A percentile compares a stretch with the other conserved stretches of the same genome.
Conservation (phyloP, 2,329 filamentous ascomycete species). For the Apiospora pterosperma region DNA sequence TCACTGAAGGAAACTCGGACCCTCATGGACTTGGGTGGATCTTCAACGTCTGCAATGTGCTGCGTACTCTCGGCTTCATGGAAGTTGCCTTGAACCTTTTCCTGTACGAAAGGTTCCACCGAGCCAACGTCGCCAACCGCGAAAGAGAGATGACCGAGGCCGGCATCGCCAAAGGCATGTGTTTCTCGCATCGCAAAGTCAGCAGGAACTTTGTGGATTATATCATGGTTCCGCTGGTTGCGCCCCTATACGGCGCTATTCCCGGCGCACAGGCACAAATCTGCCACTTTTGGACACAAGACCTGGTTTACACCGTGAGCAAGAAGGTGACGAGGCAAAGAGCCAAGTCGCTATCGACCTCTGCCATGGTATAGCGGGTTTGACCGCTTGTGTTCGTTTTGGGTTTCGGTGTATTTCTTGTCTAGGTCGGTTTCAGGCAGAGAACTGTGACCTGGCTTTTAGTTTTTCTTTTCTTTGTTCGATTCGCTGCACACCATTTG, state of each 20-base stretch:
- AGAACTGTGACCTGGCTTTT: slow-evolving; percentile 11
- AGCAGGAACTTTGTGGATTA: slow-evolving; percentile 60
- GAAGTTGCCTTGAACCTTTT: slow-evolving; percentile 61
- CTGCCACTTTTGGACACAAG: slow-evolving; percentile 66
- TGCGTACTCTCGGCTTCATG: slow-evolving; percentile 60
- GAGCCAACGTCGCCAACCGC: slow-evolving; percentile 54
- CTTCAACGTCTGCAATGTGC: slow-evolving; percentile 55
- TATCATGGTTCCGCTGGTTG: slow-evolving; percentile 62
- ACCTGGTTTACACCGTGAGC: slow-evolving; percentile 69
- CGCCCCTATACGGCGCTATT: slow-evolving; percentile 64
- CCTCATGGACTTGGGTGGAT: slow-evolving; percentile 54
- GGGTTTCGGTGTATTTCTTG: slow-evolving; percentile 17
- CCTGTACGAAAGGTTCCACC: slow-evolving; percentile 67
- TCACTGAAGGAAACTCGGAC: slow-evolving; percentile 48
- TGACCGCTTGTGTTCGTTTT: slow-evolving; percentile 9
- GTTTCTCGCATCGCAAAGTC: slow-evolving; percentile 57
- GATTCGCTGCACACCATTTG: slow-evolving; percentile 24
- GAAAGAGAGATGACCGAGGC: slow-evolving; percentile 65
- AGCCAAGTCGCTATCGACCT: slow-evolving; percentile 39
- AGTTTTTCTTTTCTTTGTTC: slow-evolving; percentile 19
- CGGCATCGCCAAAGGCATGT: slow-evolving; percentile 61
- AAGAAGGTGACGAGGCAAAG: slow-evolving; percentile 60
- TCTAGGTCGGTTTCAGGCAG: slow-evolving; percentile 9
- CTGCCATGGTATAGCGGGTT: slow-evolving; percentile 39
- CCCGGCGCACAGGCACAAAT: slow-evolving; percentile 66